phyloP scores from a whole-genome alignment of 2,329 filamentous ascomycete species.

The Colletotrichum lindemuthianum region DNA sequence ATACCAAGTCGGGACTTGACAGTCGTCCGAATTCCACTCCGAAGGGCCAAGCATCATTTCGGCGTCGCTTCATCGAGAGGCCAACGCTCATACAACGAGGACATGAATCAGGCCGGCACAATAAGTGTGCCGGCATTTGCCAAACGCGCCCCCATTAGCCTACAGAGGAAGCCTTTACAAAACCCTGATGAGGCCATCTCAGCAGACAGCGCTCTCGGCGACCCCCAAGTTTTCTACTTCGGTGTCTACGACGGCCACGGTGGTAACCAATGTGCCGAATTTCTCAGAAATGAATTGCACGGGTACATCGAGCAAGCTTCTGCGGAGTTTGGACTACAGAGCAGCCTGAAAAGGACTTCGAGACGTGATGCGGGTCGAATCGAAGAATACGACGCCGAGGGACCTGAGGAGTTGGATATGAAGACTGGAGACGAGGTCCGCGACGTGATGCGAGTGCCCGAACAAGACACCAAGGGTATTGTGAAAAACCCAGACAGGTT shows the following conservation, averaged over 20 bases:
- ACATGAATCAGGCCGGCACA: slow-evolving; percentile 92
- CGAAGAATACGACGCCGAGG: slow-evolving; percentile 45
- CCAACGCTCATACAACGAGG: slow-evolving; percentile 89
- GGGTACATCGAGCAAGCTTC: slow-evolving; percentile 88
- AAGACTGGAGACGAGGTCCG: slow-evolving; percentile 60
- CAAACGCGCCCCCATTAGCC: slow-evolving; percentile 77
- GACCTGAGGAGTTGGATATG: slow-evolving; percentile 53
- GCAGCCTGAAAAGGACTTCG: slow-evolving; percentile 70
- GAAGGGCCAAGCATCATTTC: slow-evolving; percentile 95
- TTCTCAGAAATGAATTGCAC: slow-evolving; percentile 85
- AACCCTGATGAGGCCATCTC: slow-evolving; percentile 69
- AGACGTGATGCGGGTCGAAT: slow-evolving; percentile 42
- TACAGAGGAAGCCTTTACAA: slow-evolving; percentile 57
- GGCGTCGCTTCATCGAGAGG: slow-evolving; percentile 83
- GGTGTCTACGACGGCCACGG: slow-evolving; percentile 97
- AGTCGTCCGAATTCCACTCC: slow-evolving; percentile 92
- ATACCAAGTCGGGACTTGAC: slow-evolving; percentile 80
- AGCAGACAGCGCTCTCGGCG: slow-evolving; percentile 82
- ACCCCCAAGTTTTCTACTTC: slow-evolving; percentile 98
- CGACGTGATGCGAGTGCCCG: slow-evolving; percentile 48
- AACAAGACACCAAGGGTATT: slow-evolving; percentile 43
- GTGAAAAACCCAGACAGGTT: slow-evolving; percentile 50
- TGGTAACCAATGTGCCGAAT: slow-evolving; percentile 87
- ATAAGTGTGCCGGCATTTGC: slow-evolving; percentile 95
- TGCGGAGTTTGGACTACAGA: slow-evolving; percentile 78